phyloP scores from a whole-genome alignment of 139 green algal species.

The Closterium sp. region DNA sequence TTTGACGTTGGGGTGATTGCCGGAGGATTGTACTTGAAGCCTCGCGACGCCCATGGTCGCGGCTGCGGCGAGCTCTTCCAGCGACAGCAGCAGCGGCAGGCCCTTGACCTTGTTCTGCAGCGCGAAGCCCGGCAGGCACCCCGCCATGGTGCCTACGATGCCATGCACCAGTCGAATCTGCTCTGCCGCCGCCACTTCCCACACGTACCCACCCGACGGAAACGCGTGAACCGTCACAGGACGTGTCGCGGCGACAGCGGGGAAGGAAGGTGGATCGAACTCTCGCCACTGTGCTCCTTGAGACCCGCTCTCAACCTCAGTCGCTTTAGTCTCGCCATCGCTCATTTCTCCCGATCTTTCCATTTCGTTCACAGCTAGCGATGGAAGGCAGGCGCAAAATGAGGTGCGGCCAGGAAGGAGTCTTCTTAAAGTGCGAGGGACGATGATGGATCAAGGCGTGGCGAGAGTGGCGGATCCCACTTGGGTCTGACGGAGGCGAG shows the following conservation, averaged over 20 bases:
- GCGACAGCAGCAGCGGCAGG: slow-evolving; percentile 11
- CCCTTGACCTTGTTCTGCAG: slow-evolving; percentile 18
- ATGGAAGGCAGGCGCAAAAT: too few relatives aligned
- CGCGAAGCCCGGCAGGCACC: background rate
- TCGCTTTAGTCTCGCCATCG: background rate
- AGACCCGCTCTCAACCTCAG: background rate
- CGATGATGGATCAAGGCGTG: too few relatives aligned
- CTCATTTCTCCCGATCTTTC: background rate
- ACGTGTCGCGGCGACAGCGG: background rate
- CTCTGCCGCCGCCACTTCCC: slow-evolving; percentile 4
- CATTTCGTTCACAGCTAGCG: background rate
- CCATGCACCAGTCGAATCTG: background rate
- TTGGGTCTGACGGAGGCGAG: too few relatives aligned
- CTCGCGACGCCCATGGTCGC: background rate
- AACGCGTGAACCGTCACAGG: background rate
- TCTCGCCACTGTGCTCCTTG: background rate
- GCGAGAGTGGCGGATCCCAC: too few relatives aligned
- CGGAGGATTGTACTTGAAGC: background rate
- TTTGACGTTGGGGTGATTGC: background rate
- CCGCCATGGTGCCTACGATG: slow-evolving; percentile 2
- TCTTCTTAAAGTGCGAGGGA: too few relatives aligned
- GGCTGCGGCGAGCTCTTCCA: background rate
- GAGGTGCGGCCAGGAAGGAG: too few relatives aligned
- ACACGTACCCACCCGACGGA: background rate
- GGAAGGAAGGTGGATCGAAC: background rate